These are phyloP conservation scores for Chlorokybus atmophyticus DNA, from an alignment of 139 green algal species.

Conservation along the genomic window DNA sequence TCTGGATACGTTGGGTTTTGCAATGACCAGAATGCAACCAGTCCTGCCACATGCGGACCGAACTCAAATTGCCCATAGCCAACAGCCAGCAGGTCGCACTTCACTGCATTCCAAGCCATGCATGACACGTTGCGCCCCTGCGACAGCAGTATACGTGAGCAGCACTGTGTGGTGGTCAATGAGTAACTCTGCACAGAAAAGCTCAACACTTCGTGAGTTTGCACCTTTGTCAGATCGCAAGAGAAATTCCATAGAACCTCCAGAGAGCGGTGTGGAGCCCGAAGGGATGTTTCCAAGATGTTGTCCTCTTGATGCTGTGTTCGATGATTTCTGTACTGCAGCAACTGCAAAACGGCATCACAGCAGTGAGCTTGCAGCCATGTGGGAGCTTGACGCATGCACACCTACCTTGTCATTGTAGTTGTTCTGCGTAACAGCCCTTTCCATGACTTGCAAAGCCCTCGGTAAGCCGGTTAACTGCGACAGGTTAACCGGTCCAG, in stretches of 20 bases:
- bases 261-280: neutral
- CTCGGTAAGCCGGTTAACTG: too few relatives aligned
- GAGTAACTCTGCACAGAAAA: too few relatives aligned
- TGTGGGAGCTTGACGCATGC: neutral
- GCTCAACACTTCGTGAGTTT: too few relatives aligned
- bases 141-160: constrained; percentile 9
- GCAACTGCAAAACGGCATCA: too few relatives aligned
- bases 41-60: constrained; percentile 21
- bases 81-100: constrained; percentile 52
- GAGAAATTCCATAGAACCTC: neutral
- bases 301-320: too few relatives aligned
- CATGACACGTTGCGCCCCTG: constrained; percentile 21
- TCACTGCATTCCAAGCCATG: constrained; percentile 46
- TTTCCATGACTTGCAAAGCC: constrained; percentile 14
- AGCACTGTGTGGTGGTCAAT: too few relatives aligned
- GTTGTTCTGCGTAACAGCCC: constrained; percentile 22
- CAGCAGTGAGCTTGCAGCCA: neutral
- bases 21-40: constrained; percentile 67
- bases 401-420: constrained; percentile 21
- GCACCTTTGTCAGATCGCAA: neutral
- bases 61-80: constrained; percentile 55
- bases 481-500: too few relatives aligned
- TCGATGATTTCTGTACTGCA: too few relatives aligned
- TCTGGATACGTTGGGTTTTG: constrained; percentile 61
- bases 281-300: neutral